A percentile compares a stretch with the other conserved stretches of the same genome.
These are phyloP conservation scores for Beauveria sp. DNA, from an alignment of 2,329 filamentous ascomycete genomes.

Conservation along the genomic window DNA sequence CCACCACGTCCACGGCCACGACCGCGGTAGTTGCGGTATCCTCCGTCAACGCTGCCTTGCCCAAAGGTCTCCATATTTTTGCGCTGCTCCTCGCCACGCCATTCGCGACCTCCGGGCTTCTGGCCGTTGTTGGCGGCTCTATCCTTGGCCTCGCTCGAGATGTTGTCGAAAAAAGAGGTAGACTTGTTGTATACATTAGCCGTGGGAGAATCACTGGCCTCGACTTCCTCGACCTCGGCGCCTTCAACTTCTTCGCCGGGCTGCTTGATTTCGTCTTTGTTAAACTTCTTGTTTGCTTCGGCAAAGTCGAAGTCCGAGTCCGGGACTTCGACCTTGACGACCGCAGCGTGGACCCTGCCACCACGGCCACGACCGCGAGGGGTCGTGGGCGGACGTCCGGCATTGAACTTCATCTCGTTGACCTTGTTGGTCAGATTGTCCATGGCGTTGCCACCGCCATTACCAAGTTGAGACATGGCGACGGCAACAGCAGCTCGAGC, in stretches of 20 bases:
- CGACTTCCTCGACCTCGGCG: conserved; percentile 27
- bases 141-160: conserved; percentile 88
- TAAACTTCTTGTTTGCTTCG: conserved; percentile 39
- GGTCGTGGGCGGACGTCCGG: conserved; percentile 41
- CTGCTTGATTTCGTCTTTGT: conserved; percentile 59
- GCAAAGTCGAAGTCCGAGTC: conserved; percentile 90
- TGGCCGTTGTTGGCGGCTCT: conserved; percentile 64
- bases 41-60: conserved; percentile 85
- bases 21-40: conserved; percentile 70
- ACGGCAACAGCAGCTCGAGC: conserved; percentile 72
- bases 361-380: conserved; percentile 43
- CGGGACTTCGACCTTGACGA: conserved; percentile 74
- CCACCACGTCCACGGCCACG: conserved; percentile 66
- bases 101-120: conserved; percentile 73
- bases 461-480: conserved; percentile 65
- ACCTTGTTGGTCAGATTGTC: conserved; percentile 70
- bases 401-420: conserved; percentile 66
- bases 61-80: conserved; percentile 98
- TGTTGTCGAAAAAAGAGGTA: conserved; percentile 95
- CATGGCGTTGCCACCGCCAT: conserved; percentile 41
- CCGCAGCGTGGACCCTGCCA: conserved; percentile 36
- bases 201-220: conserved; percentile 34
- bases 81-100: conserved; percentile 86
- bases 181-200: conserved; percentile 72
- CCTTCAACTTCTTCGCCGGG: conserved; percentile 58